A percentile compares a stretch with the other conserved stretches of the same genome.
Evolutionary conservation across 2,329 filamentous ascomycete species (phyloP).

Genomic region (Fusarium neocosmosporiellum): DNA sequence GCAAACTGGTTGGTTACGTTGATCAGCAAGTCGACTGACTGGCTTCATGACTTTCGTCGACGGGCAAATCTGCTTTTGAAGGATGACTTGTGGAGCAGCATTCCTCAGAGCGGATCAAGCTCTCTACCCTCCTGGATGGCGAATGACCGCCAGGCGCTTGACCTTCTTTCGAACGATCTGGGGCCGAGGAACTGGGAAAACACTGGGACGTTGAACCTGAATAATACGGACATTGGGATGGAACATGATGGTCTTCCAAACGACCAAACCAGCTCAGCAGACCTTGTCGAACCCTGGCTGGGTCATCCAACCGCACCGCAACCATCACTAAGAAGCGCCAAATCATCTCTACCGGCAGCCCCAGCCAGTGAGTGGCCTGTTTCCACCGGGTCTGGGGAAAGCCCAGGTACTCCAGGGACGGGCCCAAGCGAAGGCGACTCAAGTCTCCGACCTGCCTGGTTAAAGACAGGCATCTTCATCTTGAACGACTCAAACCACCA

Average conservation of each 20-base stretch:
- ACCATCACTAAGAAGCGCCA: background rate
- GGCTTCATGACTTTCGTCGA: constrained; percentile 20
- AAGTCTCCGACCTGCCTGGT: constrained; percentile 25
- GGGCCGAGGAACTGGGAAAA: background rate
- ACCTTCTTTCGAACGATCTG: background rate
- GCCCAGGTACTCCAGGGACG: background rate
- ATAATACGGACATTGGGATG: background rate
- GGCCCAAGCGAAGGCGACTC: background rate
- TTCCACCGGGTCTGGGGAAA: background rate
- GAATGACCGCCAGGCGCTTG: background rate
- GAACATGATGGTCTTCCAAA: background rate
- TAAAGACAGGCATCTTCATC: constrained; percentile 28
- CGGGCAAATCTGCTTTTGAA: background rate
- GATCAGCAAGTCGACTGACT: constrained; percentile 13
- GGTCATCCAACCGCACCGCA: background rate
- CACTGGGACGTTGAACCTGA: background rate
- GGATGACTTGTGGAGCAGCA: background rate
- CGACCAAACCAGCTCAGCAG: background rate
- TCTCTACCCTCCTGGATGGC: background rate
- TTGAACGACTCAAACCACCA: constrained; percentile 44
- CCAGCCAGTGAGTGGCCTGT: background rate
- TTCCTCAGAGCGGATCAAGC: background rate
- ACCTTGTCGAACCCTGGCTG: background rate
- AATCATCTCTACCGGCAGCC: background rate
- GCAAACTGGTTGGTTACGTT: constrained; percentile 28